Evolutionary conservation across 768 basidiomycete species (phyloP).

Genomic region (Rhizopogon salebrosus): DNA sequence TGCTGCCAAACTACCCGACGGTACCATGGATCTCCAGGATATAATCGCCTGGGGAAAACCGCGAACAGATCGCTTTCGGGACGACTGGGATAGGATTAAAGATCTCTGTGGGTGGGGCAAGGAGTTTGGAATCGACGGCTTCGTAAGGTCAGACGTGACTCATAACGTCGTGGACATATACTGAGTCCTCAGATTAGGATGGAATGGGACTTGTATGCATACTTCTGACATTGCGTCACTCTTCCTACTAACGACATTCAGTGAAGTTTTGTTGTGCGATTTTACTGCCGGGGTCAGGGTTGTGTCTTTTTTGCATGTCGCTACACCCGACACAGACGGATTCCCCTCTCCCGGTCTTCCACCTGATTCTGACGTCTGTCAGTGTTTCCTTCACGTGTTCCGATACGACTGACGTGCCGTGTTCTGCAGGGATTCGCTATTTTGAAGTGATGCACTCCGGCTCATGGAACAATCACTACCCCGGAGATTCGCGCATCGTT

Average conservation of each 20-base stretch:
- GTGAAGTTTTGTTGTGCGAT: conserved; percentile 45
- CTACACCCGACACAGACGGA: neutral
- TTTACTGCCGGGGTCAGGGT: conserved; percentile 34
- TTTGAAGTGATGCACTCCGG: conserved; percentile 14
- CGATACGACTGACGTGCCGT: neutral
- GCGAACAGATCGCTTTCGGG: conserved; percentile 9
- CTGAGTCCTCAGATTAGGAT: conserved; percentile 24
- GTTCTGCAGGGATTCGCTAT: neutral
- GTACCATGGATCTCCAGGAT: conserved; percentile 32
- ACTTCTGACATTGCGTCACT: neutral
- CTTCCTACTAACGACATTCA: conserved; percentile 8
- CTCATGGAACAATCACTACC: conserved; percentile 18
- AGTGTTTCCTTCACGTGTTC: neutral
- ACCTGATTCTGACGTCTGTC: too few species aligned
- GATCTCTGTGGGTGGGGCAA: conserved; percentile 30
- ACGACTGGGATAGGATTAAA: conserved; percentile 22
- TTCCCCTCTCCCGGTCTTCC: too few species aligned
- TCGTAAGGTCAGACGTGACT: conserved; percentile 18
- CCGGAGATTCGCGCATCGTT: conserved; percentile 20
- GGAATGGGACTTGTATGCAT: conserved; percentile 45
- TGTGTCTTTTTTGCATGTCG: conserved; percentile 34
- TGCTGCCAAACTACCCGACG: conserved; percentile 24
- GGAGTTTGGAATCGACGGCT: conserved; percentile 26
- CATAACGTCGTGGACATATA: neutral
- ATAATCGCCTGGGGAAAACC: conserved; percentile 25